These are phyloP conservation scores for Xylariaceae sp. DNA, from an alignment of 2,329 filamentous ascomycete genomes.

Conservation along the genomic window DNA sequence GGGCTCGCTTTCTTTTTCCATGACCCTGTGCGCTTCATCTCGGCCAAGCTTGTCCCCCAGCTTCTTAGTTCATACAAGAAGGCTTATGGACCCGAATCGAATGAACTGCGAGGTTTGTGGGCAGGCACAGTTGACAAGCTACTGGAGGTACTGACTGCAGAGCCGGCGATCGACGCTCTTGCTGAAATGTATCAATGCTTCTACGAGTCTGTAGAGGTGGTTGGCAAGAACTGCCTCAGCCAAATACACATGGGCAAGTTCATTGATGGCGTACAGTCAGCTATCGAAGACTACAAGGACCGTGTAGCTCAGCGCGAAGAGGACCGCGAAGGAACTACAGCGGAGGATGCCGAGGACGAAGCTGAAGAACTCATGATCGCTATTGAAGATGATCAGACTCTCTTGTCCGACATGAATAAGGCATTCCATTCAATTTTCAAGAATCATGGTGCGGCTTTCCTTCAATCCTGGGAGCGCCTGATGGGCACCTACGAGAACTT, in stretches of 20 bases:
- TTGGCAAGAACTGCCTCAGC: conserved; percentile 79
- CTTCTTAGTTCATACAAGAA: conserved; percentile 93
- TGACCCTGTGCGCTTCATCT: conserved; percentile 91
- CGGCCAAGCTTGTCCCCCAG: conserved; percentile 90
- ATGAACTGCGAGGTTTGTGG: conserved; percentile 80
- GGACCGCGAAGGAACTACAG: conserved; percentile 67
- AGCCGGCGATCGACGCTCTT: conserved; percentile 92
- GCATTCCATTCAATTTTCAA: conserved; percentile 99
- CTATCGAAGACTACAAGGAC: conserved; percentile 87
- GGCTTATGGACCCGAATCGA: conserved; percentile 75
- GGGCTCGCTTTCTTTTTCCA: conserved; percentile 99
- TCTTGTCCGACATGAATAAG: conserved; percentile 99
- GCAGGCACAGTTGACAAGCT: conserved; percentile 81
- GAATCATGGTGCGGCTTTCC: conserved; percentile 81
- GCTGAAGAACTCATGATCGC: conserved; percentile 83
- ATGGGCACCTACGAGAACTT: conserved; percentile 83
- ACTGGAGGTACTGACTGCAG: conserved; percentile 86
- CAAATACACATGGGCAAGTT: conserved; percentile 78
- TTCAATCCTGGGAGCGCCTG: conserved; percentile 82
- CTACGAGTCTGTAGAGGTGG: conserved; percentile 94
- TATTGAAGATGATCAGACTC: conserved; percentile 94
- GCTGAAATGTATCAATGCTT: conserved; percentile 99
- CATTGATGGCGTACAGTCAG: conserved; percentile 78
- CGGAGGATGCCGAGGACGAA: conserved; percentile 86
- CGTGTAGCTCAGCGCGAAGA: conserved; percentile 81